These are phyloP conservation scores for Guadua angustifolia DNA, from an alignment of 176 grass and related monocot genomes.

Conservation along the genomic window DNA sequence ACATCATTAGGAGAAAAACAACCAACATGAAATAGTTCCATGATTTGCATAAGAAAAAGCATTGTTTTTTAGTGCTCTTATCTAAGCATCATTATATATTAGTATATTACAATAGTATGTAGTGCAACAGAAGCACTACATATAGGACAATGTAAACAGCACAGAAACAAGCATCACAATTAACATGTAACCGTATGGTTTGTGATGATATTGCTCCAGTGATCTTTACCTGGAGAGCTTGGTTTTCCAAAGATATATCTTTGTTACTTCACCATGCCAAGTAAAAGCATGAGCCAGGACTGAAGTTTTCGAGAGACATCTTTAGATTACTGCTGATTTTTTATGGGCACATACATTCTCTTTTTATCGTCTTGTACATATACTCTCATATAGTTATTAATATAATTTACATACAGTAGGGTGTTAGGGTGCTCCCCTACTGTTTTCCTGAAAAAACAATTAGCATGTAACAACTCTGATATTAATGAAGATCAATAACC, in stretches of 20 bases:
- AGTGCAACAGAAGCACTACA: background rate
- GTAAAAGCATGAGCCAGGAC: background rate
- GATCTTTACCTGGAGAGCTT: background rate
- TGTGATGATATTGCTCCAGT: background rate
- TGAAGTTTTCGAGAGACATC: background rate
- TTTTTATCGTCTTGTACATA: background rate
- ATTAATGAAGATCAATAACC: too few relatives aligned
- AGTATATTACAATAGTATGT: background rate
- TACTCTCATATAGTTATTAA: background rate
- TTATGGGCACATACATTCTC: background rate
- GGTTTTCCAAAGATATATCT: background rate
- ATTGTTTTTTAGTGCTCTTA: background rate
- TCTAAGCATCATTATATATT: slow-evolving; percentile 20
- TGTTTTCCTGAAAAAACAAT: background rate
- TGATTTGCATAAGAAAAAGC: slow-evolving; percentile 20
- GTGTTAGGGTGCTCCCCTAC: background rate
- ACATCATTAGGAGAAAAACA: slow-evolving; percentile 29
- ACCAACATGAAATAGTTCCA: slow-evolving; percentile 27
- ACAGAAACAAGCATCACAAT: background rate
- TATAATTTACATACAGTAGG: background rate
- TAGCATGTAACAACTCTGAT: too few relatives aligned
- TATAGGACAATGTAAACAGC: background rate
- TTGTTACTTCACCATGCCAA: background rate
- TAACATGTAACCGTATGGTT: background rate
- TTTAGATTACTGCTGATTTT: background rate